These are phyloP conservation scores for Bolboschoenoplectus hybrid DNA, from an alignment of 202 grass and related monocot genomes.

Conservation along the genomic window DNA sequence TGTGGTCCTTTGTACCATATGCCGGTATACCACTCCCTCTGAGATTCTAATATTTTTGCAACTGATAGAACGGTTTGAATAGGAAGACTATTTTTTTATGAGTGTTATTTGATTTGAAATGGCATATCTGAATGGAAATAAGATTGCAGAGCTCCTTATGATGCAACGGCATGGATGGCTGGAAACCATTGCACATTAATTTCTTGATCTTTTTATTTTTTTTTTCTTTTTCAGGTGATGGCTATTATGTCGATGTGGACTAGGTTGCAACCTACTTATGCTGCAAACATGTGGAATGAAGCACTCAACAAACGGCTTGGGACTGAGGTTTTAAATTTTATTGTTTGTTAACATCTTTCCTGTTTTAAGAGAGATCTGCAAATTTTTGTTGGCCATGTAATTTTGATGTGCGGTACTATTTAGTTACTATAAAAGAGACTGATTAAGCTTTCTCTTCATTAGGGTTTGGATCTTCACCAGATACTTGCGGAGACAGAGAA, in stretches of 20 bases:
- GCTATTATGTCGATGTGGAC: conserved; percentile 99
- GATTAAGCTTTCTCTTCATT: conserved; percentile 29
- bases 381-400: conserved; percentile 24
- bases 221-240: conserved; percentile 66
- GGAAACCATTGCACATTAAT: background rate
- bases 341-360: background rate
- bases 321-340: conserved; percentile 66
- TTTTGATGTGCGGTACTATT: background rate
- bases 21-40: background rate
- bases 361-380: conserved; percentile 21
- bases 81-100: background rate
- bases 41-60: background rate
- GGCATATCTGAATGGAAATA: conserved; percentile 3
- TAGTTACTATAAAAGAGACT: conserved; percentile 25
- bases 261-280: conserved; percentile 86
- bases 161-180: background rate
- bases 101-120: background rate
- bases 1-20: background rate
- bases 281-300: conserved; percentile 99
- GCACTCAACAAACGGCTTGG: conserved; percentile 95
- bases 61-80: background rate
- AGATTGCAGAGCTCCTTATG: background rate
- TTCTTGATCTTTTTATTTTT: background rate
- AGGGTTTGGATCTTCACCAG: conserved; percentile 87
- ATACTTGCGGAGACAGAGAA: conserved; percentile 87